phyloP scores from a whole-genome alignment of 371 early-diverging fungal species.

The Gilbertella persicaria region DNA sequence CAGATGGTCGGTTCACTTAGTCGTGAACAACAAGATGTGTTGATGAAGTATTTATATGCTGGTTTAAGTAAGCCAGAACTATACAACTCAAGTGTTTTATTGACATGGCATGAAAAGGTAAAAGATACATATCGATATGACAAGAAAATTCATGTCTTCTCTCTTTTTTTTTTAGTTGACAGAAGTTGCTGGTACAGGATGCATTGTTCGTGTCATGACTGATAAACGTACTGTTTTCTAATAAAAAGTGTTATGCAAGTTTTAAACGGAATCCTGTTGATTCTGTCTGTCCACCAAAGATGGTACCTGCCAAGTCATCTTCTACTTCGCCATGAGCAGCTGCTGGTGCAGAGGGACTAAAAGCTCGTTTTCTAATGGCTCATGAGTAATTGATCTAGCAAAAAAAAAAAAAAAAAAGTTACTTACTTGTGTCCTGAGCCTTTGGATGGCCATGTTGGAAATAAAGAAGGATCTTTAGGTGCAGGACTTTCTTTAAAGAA shows the following conservation, averaged over 20 bases:
- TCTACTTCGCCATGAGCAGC: slow-evolving; percentile 59
- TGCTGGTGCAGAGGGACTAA: slow-evolving; percentile 68
- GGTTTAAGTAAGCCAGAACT: slow-evolving; percentile 87
- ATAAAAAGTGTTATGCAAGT: slow-evolving; percentile 27
- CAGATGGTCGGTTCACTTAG: slow-evolving; percentile 60
- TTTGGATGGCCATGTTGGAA: slow-evolving; percentile 95
- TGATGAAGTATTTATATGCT: slow-evolving; percentile 92
- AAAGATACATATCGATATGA: not conserved
- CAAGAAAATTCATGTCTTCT: not conserved
- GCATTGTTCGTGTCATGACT: slow-evolving; percentile 87
- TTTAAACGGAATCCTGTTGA: slow-evolving; percentile 60
- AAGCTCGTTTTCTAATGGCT: slow-evolving; percentile 36
- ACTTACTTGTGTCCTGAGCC: slow-evolving; percentile 71
- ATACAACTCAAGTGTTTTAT: slow-evolving; percentile 77
- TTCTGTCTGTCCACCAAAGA: slow-evolving; percentile 58
- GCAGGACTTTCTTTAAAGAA: slow-evolving; percentile 89
- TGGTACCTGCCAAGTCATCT: slow-evolving; percentile 49
- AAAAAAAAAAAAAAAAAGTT: not conserved
- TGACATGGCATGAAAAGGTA: slow-evolving; percentile 95
- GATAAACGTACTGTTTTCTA: slow-evolving; percentile 76
- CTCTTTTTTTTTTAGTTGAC: slow-evolving; percentile 54
- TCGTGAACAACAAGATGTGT: slow-evolving; percentile 68
- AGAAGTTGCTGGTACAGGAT: slow-evolving; percentile 84
- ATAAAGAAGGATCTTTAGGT: slow-evolving; percentile 91
- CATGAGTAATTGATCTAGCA: not conserved